These are phyloP conservation scores for Saposhnikovia divaricata DNA, from an alignment of 129 eudicot species.

Conservation along the genomic window DNA sequence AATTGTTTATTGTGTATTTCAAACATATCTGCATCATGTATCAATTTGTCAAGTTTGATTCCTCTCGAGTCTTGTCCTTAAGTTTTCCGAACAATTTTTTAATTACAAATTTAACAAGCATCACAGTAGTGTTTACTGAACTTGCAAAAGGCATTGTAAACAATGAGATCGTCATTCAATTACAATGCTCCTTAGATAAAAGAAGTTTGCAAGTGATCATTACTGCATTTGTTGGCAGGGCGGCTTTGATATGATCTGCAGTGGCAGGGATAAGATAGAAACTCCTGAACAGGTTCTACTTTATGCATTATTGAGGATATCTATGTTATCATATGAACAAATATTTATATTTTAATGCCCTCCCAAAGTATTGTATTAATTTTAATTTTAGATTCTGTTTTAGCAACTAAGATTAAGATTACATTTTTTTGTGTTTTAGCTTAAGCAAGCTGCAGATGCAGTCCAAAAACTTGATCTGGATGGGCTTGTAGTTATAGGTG, in stretches of 20 bases:
- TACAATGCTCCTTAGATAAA: not conserved
- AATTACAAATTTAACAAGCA: not conserved
- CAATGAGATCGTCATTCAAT: not conserved
- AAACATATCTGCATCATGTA: not conserved
- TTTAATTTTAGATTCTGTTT: not conserved
- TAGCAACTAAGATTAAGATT: conserved; percentile 20
- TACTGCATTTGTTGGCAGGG: conserved; percentile 42
- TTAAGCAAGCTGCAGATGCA: conserved; percentile 72
- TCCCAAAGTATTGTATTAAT: not conserved
- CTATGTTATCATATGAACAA: not conserved
- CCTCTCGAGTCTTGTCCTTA: not conserved
- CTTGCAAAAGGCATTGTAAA: not conserved
- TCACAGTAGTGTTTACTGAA: not conserved
- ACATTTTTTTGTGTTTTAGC: conserved; percentile 29
- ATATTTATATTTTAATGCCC: not conserved
- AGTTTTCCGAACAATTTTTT: not conserved
- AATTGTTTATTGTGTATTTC: not conserved
- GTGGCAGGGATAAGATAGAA: conserved; percentile 98
- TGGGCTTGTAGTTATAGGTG: conserved; percentile 91
- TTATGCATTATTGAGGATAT: not conserved
- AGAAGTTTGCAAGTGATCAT: conserved; percentile 4
- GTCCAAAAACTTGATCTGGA: conserved; percentile 69
- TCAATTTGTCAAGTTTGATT: not conserved
- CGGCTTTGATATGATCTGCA: conserved; percentile 96
- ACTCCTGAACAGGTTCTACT: conserved; percentile 78